These are phyloP conservation scores for Penicillium goetzii DNA, from an alignment of 495 filamentous ascomycete genomes.

Conservation along the genomic window DNA sequence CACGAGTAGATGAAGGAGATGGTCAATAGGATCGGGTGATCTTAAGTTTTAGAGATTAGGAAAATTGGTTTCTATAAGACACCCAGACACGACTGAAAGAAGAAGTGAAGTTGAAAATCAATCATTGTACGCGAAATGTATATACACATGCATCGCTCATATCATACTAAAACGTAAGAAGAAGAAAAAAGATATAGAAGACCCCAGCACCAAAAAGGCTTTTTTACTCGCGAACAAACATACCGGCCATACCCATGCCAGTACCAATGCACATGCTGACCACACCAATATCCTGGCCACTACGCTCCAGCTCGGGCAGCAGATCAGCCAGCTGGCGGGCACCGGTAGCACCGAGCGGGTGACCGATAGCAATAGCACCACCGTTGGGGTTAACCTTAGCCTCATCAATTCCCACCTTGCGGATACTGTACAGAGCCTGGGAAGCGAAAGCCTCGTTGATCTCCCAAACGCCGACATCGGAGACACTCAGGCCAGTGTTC, in stretches of 20 bases:
- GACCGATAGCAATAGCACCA: constrained; percentile 90
- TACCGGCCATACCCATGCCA: constrained; percentile 88
- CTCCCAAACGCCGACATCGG: constrained; percentile 88
- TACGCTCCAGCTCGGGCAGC: constrained; percentile 67
- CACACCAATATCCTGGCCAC: constrained; percentile 68
- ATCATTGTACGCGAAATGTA: constrained; percentile 28
- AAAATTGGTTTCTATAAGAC: neutral
- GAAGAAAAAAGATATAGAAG: constrained; percentile 9
- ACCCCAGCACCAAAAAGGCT: constrained; percentile 9
- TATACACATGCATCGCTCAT: constrained; percentile 39
- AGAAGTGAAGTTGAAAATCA: constrained; percentile 8
- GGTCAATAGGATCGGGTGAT: neutral
- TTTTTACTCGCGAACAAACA: constrained; percentile 78
- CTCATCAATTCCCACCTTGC: constrained; percentile 70
- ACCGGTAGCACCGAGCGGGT: constrained; percentile 91
- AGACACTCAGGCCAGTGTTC: constrained; percentile 61
- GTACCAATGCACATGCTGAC: constrained; percentile 91
- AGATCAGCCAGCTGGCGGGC: constrained; percentile 79
- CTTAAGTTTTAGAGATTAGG: neutral
- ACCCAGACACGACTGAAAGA: neutral
- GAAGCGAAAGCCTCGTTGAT: constrained; percentile 96
- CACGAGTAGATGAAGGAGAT: neutral
- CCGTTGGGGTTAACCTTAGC: constrained; percentile 86
- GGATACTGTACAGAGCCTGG: constrained; percentile 80
- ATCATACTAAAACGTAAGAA: constrained; percentile 29